Evolutionary conservation across 1,139 yeast genomes (phyloP).

Genomic region (Saccharomyces hybrid): DNA sequence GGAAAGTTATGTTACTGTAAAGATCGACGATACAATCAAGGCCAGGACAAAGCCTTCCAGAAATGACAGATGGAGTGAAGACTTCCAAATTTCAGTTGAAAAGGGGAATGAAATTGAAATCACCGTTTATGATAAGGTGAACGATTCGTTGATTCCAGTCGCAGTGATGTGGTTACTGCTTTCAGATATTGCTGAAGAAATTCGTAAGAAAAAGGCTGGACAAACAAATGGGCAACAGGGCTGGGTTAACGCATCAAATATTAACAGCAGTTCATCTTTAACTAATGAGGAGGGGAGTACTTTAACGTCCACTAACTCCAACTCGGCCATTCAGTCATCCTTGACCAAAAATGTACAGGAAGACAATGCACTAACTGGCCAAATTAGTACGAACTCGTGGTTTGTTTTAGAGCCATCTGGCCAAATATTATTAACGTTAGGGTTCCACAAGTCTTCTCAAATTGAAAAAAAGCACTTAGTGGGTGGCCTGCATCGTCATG

Average conservation of each 20-base stretch:
- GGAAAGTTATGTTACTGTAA: conserved; percentile 69
- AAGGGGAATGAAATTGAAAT: conserved; percentile 88
- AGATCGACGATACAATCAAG: conserved; percentile 78
- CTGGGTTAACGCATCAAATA: conserved; percentile 77
- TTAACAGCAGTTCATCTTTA: conserved; percentile 21
- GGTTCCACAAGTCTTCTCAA: conserved; percentile 65
- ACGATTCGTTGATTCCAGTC: conserved; percentile 68
- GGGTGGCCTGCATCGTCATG: conserved; percentile 82
- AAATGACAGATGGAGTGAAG: conserved; percentile 79
- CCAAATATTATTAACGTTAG: conserved; percentile 66
- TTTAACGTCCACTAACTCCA: conserved; percentile 5
- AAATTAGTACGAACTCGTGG: conserved; percentile 63
- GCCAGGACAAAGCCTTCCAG: conserved; percentile 71
- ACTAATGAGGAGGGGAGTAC: conserved; percentile 9
- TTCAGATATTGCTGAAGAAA: conserved; percentile 86
- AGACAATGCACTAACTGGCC: conserved; percentile 4
- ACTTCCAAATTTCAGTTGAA: conserved; percentile 70
- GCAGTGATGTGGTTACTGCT: conserved; percentile 87
- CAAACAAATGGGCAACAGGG: conserved; percentile 66
- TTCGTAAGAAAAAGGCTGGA: conserved; percentile 82
- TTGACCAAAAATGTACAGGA: neutral
- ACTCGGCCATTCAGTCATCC: neutral
- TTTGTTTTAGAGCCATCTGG: conserved; percentile 91
- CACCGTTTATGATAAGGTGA: conserved; percentile 73
- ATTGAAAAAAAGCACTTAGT: conserved; percentile 40